A percentile compares a stretch with the other conserved stretches of the same genome.
These are phyloP conservation scores for Sarcomyxa edulis DNA, from an alignment of 768 basidiomycete species.

Conservation along the genomic window DNA sequence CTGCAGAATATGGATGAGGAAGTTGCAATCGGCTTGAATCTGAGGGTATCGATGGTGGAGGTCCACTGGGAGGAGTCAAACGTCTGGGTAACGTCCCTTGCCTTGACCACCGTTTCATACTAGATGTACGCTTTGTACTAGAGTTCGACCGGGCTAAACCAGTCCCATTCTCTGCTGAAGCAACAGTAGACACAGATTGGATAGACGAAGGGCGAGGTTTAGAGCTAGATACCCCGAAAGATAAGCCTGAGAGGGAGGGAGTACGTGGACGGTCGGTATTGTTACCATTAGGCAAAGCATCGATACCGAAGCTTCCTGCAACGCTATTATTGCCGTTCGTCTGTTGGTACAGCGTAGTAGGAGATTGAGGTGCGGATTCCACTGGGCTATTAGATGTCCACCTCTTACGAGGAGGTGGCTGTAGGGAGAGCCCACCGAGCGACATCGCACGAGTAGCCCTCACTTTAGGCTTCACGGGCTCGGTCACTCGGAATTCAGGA, in stretches of 20 bases:
- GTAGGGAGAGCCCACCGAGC: slow-evolving; percentile 31
- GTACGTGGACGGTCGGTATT: slow-evolving; percentile 18
- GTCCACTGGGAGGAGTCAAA: slow-evolving; percentile 54
- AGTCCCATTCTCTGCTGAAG: slow-evolving; percentile 30
- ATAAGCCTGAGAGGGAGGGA: slow-evolving; percentile 19
- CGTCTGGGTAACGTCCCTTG: slow-evolving; percentile 45
- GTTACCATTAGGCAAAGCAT: slow-evolving; percentile 8
- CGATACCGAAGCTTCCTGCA: slow-evolving; percentile 13
- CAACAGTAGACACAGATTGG: slow-evolving; percentile 39
- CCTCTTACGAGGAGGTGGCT: slow-evolving; percentile 46
- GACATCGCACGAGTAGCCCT: slow-evolving; percentile 19
- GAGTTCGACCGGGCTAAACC: slow-evolving; percentile 31
- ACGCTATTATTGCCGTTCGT: slow-evolving; percentile 14
- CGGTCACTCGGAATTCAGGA: too few relatives aligned
- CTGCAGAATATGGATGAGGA: slow-evolving; percentile 23
- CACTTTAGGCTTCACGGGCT: too few relatives aligned
- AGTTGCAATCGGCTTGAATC: slow-evolving; percentile 19
- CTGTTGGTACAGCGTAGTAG: slow-evolving; percentile 13
- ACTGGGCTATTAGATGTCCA: slow-evolving; percentile 29
- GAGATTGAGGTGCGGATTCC: slow-evolving; percentile 12
- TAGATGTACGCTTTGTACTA: slow-evolving; percentile 25
- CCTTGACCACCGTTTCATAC: slow-evolving; percentile 48
- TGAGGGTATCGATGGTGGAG: slow-evolving; percentile 45
- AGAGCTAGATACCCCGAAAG: slow-evolving; percentile 33
- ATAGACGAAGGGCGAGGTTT: slow-evolving; percentile 35